Percentiles rank a stretch among this genome's conserved stretches.
Conservation (phyloP, 2,329 filamentous ascomycete species). For the Hymenoscyphus salicellus region DNA sequence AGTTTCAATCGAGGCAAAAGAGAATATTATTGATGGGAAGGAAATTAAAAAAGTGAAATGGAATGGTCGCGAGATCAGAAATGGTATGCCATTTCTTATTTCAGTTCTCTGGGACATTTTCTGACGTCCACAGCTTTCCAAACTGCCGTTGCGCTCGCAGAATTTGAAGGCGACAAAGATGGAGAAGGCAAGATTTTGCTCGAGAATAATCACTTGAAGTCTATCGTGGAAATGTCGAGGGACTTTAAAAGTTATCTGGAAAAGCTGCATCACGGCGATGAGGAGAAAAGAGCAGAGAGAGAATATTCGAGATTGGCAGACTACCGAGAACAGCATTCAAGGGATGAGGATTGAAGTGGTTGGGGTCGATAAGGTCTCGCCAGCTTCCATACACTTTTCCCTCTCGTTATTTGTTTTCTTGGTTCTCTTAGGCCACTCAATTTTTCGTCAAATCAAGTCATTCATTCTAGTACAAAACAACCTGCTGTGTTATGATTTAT, state of each 20-base stretch:
- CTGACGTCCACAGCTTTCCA: constrained; percentile 11
- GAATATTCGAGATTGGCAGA: neutral
- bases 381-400: too few relatives aligned
- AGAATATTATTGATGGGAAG: neutral
- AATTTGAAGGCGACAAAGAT: constrained; percentile 19
- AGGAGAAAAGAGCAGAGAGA: constrained; percentile 10
- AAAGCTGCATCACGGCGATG: neutral
- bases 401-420: too few relatives aligned
- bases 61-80: constrained; percentile 8
- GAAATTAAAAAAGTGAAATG: neutral
- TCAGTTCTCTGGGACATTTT: neutral
- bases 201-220: constrained; percentile 13
- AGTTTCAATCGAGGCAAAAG: constrained; percentile 1
- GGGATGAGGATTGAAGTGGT: too few relatives aligned
- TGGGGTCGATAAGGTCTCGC: too few relatives aligned
- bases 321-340: too few relatives aligned
- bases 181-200: constrained; percentile 14
- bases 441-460: too few relatives aligned
- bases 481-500: too few relatives aligned
- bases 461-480: too few relatives aligned
- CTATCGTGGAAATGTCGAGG: constrained; percentile 15
- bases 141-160: constrained; percentile 20
- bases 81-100: neutral
- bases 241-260: constrained; percentile 18
- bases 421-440: too few relatives aligned